These are phyloP conservation scores for Cornus controversa DNA, from an alignment of 148 eudicot species.

Conservation along the genomic window DNA sequence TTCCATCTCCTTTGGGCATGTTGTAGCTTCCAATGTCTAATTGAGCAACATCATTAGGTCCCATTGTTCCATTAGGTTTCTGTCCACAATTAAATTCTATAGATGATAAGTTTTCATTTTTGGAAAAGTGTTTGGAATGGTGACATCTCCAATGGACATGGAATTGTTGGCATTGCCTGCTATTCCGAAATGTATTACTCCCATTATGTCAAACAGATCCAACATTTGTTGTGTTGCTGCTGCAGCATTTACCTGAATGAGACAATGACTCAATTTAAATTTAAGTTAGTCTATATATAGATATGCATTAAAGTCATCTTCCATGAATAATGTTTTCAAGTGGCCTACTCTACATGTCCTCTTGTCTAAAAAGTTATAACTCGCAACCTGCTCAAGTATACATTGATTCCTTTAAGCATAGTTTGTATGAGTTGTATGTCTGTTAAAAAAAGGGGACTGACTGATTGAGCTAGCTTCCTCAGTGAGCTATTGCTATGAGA, in stretches of 20 bases:
- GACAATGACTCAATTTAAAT: background rate
- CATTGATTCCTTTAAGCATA: too few species aligned
- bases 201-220: slow-evolving; percentile 23
- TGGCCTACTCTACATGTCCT: too few species aligned
- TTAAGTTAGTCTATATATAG: background rate
- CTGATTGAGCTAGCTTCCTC: too few species aligned
- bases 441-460: too few species aligned
- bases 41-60: slow-evolving; percentile 11
- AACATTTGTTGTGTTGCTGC: slow-evolving; percentile 24
- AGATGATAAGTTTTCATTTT: too few species aligned
- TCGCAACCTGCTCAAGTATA: too few species aligned
- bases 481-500: too few species aligned
- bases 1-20: slow-evolving; percentile 10
- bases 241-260: slow-evolving; percentile 25
- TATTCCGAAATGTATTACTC: slow-evolving; percentile 26
- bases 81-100: background rate
- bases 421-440: too few species aligned
- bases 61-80: slow-evolving; percentile 16
- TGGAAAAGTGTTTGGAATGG: background rate
- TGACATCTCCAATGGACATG: slow-evolving; percentile 28
- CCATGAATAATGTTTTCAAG: too few species aligned
- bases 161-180: slow-evolving; percentile 26
- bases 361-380: too few species aligned
- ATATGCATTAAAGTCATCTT: too few species aligned
- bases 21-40: slow-evolving; percentile 25